A percentile compares a stretch with the other conserved stretches of the same genome.
Conservation (phyloP, 768 basidiomycete species). For the Rhizopogon rudus region DNA sequence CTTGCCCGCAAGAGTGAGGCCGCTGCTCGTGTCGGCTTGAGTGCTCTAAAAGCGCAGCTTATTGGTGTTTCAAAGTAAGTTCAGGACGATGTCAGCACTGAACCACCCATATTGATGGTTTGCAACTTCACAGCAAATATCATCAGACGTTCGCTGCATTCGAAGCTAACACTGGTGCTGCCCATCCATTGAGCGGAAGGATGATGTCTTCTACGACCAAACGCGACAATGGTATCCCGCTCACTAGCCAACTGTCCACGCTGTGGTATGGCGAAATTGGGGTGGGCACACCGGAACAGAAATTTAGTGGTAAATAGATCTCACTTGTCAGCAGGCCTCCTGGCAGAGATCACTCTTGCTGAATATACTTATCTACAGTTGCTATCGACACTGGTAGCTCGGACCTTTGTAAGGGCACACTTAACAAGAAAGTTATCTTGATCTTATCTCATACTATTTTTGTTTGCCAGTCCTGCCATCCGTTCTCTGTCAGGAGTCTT, state of each 20-base stretch:
- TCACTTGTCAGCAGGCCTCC: background rate
- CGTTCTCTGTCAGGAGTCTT: too few relatives aligned
- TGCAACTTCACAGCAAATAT: background rate
- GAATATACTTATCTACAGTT: slow-evolving; percentile 17
- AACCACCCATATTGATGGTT: background rate
- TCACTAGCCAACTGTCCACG: slow-evolving; percentile 23
- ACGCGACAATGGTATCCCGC: slow-evolving; percentile 4
- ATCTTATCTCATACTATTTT: slow-evolving; percentile 12
- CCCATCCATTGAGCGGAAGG: slow-evolving; percentile 26
- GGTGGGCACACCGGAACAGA: slow-evolving; percentile 41
- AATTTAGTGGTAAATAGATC: slow-evolving; percentile 29
- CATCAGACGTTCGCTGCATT: slow-evolving; percentile 23
- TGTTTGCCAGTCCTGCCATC: too few relatives aligned
- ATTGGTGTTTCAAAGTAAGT: background rate
- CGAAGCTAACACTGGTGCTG: slow-evolving; percentile 50
- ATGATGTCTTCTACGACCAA: background rate
- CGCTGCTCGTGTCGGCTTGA: background rate
- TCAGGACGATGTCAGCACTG: background rate
- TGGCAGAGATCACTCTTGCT: background rate
- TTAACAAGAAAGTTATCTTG: background rate
- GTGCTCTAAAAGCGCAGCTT: background rate
- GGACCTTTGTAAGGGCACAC: background rate
- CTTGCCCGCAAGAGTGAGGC: background rate
- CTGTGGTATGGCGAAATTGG: slow-evolving; percentile 13
- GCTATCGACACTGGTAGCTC: slow-evolving; percentile 37